phyloP scores from a whole-genome alignment of 495 filamentous ascomycete species.

The Penicillium goetzii region DNA sequence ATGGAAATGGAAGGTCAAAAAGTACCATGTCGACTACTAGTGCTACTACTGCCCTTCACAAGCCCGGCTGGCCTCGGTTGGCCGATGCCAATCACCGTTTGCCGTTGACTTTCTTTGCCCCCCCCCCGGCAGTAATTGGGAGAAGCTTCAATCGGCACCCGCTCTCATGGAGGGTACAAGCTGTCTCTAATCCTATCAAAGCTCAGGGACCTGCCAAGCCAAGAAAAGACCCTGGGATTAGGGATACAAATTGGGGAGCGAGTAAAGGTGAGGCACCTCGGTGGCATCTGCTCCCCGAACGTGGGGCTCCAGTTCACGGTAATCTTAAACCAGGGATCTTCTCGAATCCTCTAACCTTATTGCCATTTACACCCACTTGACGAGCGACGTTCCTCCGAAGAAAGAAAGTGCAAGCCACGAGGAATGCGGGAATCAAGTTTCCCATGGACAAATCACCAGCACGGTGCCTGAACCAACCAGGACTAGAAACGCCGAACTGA shows the following conservation, averaged over 20 bases:
- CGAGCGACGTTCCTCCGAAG: neutral
- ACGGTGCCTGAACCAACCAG: neutral
- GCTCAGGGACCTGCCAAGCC: neutral
- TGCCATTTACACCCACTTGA: constrained; percentile 8
- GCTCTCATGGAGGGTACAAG: constrained; percentile 3
- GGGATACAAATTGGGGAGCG: neutral
- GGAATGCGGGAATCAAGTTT: constrained; percentile 7
- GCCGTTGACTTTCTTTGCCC: neutral
- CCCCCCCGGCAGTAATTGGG: constrained; percentile 3
- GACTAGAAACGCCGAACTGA: neutral
- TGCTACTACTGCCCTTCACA: constrained; percentile 14
- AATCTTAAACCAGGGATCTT: constrained; percentile 29
- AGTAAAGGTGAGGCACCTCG: constrained; percentile 12
- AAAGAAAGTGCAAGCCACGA: constrained; percentile 14
- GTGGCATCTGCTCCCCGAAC: constrained; percentile 26
- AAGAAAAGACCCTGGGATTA: neutral
- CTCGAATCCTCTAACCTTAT: constrained; percentile 26
- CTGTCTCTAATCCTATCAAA: neutral
- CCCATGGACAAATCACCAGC: neutral
- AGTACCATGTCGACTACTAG: neutral
- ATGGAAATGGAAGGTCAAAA: constrained; percentile 19
- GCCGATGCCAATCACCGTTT: constrained; percentile 7
- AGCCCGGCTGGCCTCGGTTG: constrained; percentile 29
- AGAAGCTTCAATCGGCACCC: constrained; percentile 13
- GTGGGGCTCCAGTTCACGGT: constrained; percentile 28